These are phyloP conservation scores for Mortierella sp. DNA, from an alignment of 371 early-diverging fungal species.

Conservation along the genomic window DNA sequence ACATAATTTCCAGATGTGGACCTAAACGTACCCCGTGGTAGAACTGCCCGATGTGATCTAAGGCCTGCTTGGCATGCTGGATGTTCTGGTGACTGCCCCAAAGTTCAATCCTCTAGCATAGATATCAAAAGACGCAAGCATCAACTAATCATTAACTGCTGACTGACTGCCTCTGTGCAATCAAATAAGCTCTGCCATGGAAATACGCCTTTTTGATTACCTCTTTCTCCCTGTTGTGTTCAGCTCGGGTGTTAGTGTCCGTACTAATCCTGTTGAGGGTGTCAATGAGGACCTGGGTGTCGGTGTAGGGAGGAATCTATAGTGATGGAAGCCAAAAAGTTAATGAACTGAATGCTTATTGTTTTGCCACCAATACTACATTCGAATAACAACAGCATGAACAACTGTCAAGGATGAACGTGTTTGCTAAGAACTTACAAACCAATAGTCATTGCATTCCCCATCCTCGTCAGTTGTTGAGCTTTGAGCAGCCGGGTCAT, in stretches of 20 bases:
- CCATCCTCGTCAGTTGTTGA: neutral
- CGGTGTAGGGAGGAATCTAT: conserved; percentile 29
- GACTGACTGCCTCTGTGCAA: neutral
- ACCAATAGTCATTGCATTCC: conserved; percentile 42
- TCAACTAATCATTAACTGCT: neutral
- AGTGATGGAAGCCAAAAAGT: neutral
- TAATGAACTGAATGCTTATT: neutral
- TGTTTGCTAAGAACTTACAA: conserved; percentile 25
- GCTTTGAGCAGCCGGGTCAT: neutral
- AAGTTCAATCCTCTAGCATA: conserved; percentile 26
- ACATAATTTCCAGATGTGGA: neutral
- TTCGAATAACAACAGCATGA: neutral
- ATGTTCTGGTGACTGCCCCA: conserved; percentile 26
- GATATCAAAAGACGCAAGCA: no score
- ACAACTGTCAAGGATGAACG: neutral
- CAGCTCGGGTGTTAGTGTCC: conserved; percentile 13
- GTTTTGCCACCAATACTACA: neutral
- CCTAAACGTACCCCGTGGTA: conserved; percentile 24
- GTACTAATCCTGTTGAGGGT: conserved; percentile 12
- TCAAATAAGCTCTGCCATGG: neutral
- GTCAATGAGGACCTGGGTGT: neutral
- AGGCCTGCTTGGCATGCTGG: conserved; percentile 21
- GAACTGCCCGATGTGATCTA: conserved; percentile 16
- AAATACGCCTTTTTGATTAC: conserved; percentile 6
- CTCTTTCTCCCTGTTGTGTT: conserved; percentile 15